Evolutionary conservation across 176 grass and related monocot genomes (phyloP).

Genomic region (Saccharum officinarum): DNA sequence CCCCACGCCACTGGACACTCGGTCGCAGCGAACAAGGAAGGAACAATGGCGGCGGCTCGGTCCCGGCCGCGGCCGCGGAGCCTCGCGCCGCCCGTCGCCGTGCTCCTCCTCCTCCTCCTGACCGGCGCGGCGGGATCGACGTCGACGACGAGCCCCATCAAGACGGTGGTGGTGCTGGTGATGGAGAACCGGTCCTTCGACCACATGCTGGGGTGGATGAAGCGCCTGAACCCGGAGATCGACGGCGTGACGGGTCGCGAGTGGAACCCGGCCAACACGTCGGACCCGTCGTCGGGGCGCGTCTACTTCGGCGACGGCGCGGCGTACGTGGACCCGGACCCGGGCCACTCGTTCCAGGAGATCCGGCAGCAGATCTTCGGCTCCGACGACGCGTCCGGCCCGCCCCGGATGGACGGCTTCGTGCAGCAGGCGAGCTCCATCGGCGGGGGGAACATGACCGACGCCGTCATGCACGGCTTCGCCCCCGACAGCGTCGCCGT

Average conservation of each 20-base stretch:
- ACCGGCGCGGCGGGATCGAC: not conserved
- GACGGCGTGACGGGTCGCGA: constrained; percentile 75
- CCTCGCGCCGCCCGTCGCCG: not conserved
- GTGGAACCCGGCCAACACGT: constrained; percentile 65
- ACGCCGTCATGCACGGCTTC: constrained; percentile 89
- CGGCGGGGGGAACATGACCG: constrained; percentile 59
- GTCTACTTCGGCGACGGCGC: constrained; percentile 86
- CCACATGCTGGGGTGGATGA: constrained; percentile 99
- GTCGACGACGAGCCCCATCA: constrained; percentile 48
- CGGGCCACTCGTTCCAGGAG: constrained; percentile 95
- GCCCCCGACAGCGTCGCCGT: constrained; percentile 75
- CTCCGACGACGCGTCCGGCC: constrained; percentile 53
- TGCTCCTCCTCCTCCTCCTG: not conserved
- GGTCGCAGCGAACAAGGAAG: not conserved
- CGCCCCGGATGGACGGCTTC: constrained; percentile 79
- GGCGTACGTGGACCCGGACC: constrained; percentile 90
- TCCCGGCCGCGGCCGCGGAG: not conserved
- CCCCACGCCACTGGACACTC: too few species aligned
- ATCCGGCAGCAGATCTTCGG: constrained; percentile 96
- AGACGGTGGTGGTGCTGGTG: constrained; percentile 88
- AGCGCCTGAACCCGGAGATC: constrained; percentile 79
- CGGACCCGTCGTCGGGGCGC: constrained; percentile 44
- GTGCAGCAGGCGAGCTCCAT: constrained; percentile 76
- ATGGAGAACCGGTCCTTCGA: constrained; percentile 99
- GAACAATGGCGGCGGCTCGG: constrained; percentile 18